Percentiles rank a stretch among this genome's conserved stretches.
These are phyloP conservation scores for Phytophthora lateralis DNA, from an alignment of 352 stramenopile genomes.

Conservation along the genomic window DNA sequence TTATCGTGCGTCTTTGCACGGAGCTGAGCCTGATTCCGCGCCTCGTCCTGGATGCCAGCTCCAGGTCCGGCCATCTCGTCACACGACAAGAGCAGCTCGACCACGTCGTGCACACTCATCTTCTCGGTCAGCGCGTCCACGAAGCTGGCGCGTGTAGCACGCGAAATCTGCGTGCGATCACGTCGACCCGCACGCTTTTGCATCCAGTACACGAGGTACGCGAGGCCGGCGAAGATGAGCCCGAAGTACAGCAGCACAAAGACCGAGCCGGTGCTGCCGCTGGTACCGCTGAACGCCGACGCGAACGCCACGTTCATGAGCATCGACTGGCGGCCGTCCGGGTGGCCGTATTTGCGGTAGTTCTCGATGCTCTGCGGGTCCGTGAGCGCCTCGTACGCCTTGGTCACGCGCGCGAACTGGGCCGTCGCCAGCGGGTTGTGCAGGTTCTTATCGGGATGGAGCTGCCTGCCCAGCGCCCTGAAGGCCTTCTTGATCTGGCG, in stretches of 20 bases:
- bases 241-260: conserved; percentile 80
- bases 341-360: conserved; percentile 81
- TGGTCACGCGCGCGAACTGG: conserved; percentile 76
- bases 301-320: conserved; percentile 75
- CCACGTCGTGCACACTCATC: conserved; percentile 83
- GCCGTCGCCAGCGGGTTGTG: conserved; percentile 44
- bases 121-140: conserved; percentile 62
- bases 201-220: conserved; percentile 68
- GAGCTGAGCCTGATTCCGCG: conserved; percentile 49
- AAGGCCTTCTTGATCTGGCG: conserved; percentile 83
- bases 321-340: conserved; percentile 78
- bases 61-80: conserved; percentile 71
- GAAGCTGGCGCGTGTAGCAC: conserved; percentile 47
- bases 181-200: conserved; percentile 54
- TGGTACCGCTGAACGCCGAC: conserved; percentile 53
- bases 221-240: conserved; percentile 60
- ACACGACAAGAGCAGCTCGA: conserved; percentile 76
- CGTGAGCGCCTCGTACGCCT: conserved; percentile 88
- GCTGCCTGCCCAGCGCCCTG: conserved; percentile 59
- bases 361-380: conserved; percentile 75
- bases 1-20: conserved; percentile 78
- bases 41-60: conserved; percentile 44
- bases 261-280: conserved; percentile 48
- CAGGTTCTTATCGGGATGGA: conserved; percentile 88
- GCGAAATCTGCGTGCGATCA: conserved; percentile 70